These are phyloP conservation scores for Yamadazyma kitorensis DNA, from an alignment of 805 yeast species.

Conservation along the genomic window DNA sequence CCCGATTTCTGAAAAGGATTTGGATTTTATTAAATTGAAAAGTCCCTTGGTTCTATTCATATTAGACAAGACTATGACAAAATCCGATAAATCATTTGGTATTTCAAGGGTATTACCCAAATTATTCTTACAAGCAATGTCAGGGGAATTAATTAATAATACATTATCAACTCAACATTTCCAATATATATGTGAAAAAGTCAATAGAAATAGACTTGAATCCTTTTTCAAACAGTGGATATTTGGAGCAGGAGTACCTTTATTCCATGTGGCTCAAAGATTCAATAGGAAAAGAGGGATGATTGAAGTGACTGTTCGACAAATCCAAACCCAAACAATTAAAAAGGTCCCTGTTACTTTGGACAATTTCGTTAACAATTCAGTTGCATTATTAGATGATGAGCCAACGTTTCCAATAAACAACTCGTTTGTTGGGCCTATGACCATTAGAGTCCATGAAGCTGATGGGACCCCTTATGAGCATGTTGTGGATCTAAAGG, in stretches of 20 bases:
- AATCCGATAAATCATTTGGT: slow-evolving; percentile 93
- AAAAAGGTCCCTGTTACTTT: slow-evolving; percentile 34
- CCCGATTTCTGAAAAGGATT: slow-evolving; percentile 61
- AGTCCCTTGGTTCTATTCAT: slow-evolving; percentile 84
- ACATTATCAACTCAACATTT: slow-evolving; percentile 79
- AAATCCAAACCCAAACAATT: slow-evolving; percentile 70
- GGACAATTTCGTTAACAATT: slow-evolving; percentile 45
- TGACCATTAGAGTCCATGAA: slow-evolving; percentile 95
- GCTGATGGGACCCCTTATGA: slow-evolving; percentile 99
- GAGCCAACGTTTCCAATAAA: slow-evolving; percentile 40
- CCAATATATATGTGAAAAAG: slow-evolving; percentile 92
- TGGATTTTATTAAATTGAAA: slow-evolving; percentile 70
- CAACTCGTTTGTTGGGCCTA: slow-evolving; percentile 82
- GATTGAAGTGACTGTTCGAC: slow-evolving; percentile 91
- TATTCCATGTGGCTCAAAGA: slow-evolving; percentile 82
- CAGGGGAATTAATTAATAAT: slow-evolving; percentile 83
- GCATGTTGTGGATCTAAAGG: slow-evolving; percentile 90
- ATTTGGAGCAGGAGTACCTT: slow-evolving; percentile 82
- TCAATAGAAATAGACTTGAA: slow-evolving; percentile 80
- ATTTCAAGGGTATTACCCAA: slow-evolving; percentile 88
- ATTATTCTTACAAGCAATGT: slow-evolving; percentile 89
- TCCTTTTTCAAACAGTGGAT: slow-evolving; percentile 93
- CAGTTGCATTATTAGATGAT: slow-evolving; percentile 40
- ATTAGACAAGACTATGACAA: slow-evolving; percentile 89
- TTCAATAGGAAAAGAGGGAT: slow-evolving; percentile 93